Evolutionary conservation across 345 rosid genomes (phyloP), one percentile per base, ranked within the genome.

Genomic region (Dipteronia sinensis): DNA sequence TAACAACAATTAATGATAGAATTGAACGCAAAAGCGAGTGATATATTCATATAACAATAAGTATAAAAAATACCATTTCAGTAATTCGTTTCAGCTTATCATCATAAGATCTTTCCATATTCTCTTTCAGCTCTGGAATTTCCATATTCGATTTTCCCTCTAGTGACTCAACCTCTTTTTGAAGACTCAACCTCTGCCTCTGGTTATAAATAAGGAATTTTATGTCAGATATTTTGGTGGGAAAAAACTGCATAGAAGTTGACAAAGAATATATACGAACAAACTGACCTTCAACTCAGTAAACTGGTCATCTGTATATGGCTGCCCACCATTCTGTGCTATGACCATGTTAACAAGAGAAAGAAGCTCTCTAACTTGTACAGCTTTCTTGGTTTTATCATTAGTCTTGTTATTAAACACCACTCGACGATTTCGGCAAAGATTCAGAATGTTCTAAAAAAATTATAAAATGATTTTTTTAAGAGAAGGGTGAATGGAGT

Each of bases 401-500:
- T 73, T 82, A 34, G 94, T 92, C 88, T 92, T 93, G 90, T 95
- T 95, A 79, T 95, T 89, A 79, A 95, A 95, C 80, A 91, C 88
- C 46, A 92, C 90, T 65, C 22, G 16, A 2, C 98, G 71, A 68
- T 92, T 89, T 76, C 82, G 78, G 80, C 99, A 92, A 19, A 85
- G 76, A 4, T 47, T 65, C 19, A 92, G 86, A 77, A 95, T 84
- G 27, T 92, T 97, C 99, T 95, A 77, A 59, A 78, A 23, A 10
- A 11, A 7, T 56, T 46, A 73, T 12, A 5, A 34, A 34, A 34
- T 34, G 6, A 34, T 34, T 4, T 34, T 31, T 31, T 31, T 27
- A 31, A 31, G 6, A 31, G 34, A 4, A 3, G 6, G 88, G 93
- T 81, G 87, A 93, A 80, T 87, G 90, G 31, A 29, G 31, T 1